These are phyloP conservation scores for Parasitella parasitica DNA, from an alignment of 371 early-diverging fungal genomes.

Conservation along the genomic window DNA sequence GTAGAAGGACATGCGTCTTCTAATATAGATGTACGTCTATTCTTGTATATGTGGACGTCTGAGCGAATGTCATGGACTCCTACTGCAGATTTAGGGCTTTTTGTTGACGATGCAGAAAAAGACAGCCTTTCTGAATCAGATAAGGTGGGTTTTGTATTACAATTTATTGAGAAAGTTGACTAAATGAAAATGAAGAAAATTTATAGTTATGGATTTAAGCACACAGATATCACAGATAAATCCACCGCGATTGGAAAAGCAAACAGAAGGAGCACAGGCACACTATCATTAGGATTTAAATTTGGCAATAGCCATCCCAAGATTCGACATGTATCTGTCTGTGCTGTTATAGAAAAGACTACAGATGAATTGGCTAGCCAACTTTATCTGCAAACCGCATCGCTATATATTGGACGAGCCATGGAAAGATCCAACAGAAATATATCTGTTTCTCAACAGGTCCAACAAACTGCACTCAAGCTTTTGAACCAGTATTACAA, in stretches of 20 bases:
- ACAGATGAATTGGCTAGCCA: conserved; percentile 30
- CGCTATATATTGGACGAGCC: conserved; percentile 21
- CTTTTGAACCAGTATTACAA: conserved; percentile 11
- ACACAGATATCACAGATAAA: conserved; percentile 44
- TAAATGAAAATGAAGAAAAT: not conserved
- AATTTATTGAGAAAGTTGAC: not conserved
- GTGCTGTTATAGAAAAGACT: conserved; percentile 33
- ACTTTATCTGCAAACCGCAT: conserved; percentile 27
- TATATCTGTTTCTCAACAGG: conserved; percentile 3
- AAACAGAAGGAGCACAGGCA: conserved; percentile 9
- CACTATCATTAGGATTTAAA: conserved; percentile 8
- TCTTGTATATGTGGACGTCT: conserved; percentile 37
- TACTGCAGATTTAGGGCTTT: not conserved
- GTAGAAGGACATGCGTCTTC: conserved; percentile 24
- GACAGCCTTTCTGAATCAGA: conserved; percentile 18
- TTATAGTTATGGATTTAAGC: conserved; percentile 18
- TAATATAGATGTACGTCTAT: conserved; percentile 27
- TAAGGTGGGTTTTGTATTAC: conserved; percentile 2
- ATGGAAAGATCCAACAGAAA: conserved; percentile 17
- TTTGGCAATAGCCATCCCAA: conserved; percentile 5
- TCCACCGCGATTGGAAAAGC: conserved; percentile 14
- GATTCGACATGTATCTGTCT: conserved; percentile 28
- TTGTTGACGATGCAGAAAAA: not conserved
- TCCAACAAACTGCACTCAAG: conserved; percentile 17
- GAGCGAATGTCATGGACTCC: conserved; percentile 27